Percentiles rank a stretch among this genome's conserved stretches.
phyloP scores from a whole-genome alignment of 2,329 filamentous ascomycete genomes.

The Pseudonectria foliicola region DNA sequence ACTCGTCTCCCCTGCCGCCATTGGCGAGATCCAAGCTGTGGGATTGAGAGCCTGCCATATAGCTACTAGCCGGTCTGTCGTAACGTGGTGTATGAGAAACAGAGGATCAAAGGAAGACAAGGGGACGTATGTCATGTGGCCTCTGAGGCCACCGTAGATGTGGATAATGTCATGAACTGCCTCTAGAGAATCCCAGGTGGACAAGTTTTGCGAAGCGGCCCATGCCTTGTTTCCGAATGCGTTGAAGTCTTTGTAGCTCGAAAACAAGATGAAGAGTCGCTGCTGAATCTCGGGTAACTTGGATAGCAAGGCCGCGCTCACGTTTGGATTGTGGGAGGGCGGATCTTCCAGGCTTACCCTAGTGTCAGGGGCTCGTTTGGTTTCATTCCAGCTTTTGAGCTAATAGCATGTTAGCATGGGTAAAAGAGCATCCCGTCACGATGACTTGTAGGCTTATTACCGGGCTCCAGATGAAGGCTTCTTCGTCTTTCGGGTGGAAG shows the following conservation, averaged over 20 bases:
- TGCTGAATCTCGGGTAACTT: conserved; percentile 50
- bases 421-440: accelerated
- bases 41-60: conserved; percentile 74
- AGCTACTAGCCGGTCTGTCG: conserved; percentile 67
- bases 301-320: conserved; percentile 38
- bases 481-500: conserved; percentile 52
- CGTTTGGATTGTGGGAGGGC: conserved; percentile 51
- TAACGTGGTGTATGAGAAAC: conserved; percentile 71
- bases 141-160: conserved; percentile 48
- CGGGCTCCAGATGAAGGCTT: conserved; percentile 51
- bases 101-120: conserved; percentile 74
- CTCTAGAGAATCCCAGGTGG: conserved; percentile 57
- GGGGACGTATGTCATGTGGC: conserved; percentile 64
- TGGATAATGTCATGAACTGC: conserved; percentile 59
- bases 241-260: conserved; percentile 60
- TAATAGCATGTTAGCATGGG: conserved; percentile 21
- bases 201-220: conserved; percentile 39
- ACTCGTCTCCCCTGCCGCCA: conserved; percentile 47
- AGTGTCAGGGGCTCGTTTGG: conserved; percentile 47
- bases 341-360: conserved; percentile 22
- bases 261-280: conserved; percentile 60
- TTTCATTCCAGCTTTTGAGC: conserved; percentile 54
- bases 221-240: conserved; percentile 64
- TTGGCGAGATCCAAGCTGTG: conserved; percentile 55
- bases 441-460: conserved; percentile 38